phyloP scores from a whole-genome alignment of 805 yeast species.

The Naumovozyma dairenensis region DNA sequence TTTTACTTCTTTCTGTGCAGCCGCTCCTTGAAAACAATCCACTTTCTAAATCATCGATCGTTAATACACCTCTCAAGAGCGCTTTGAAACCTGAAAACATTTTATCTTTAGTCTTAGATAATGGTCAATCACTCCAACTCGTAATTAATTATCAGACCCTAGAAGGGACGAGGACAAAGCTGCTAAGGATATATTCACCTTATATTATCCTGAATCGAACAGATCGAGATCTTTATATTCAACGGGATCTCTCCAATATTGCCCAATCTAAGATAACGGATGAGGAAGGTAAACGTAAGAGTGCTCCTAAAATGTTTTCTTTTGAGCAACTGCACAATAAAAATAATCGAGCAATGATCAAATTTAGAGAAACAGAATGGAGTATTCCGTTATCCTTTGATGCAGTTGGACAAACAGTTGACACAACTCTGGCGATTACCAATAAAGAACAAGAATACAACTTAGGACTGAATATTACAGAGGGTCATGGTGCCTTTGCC shows the following conservation, averaged over 20 bases:
- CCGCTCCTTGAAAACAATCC: slow-evolving; percentile 38
- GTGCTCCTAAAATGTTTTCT: slow-evolving; percentile 74
- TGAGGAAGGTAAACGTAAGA: slow-evolving; percentile 23
- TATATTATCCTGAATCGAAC: slow-evolving; percentile 77
- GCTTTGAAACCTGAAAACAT: slow-evolving; percentile 48
- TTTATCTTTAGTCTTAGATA: slow-evolving; percentile 43
- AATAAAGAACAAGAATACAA: slow-evolving; percentile 53
- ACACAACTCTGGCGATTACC: slow-evolving; percentile 39
- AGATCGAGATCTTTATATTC: slow-evolving; percentile 50
- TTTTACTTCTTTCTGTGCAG: slow-evolving; percentile 59
- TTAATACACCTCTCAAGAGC: slow-evolving; percentile 43
- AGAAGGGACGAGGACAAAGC: slow-evolving; percentile 42
- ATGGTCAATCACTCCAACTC: slow-evolving; percentile 60
- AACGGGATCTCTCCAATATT: slow-evolving; percentile 46
- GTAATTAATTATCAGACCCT: slow-evolving; percentile 51
- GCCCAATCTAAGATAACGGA: slow-evolving; percentile 35
- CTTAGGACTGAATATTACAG: slow-evolving; percentile 64
- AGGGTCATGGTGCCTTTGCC: slow-evolving; percentile 78
- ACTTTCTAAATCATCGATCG: slow-evolving; percentile 29
- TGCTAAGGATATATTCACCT: slow-evolving; percentile 70
- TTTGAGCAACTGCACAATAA: slow-evolving; percentile 51
- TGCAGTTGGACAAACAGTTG: slow-evolving; percentile 77
- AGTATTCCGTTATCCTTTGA: slow-evolving; percentile 74
- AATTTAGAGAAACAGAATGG: slow-evolving; percentile 60
- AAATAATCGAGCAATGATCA: slow-evolving; percentile 55